A percentile compares a stretch with the other conserved stretches of the same genome.
These are phyloP conservation scores for Akanthomyces uredinophilus DNA, from an alignment of 2,329 filamentous ascomycete species.

Conservation along the genomic window DNA sequence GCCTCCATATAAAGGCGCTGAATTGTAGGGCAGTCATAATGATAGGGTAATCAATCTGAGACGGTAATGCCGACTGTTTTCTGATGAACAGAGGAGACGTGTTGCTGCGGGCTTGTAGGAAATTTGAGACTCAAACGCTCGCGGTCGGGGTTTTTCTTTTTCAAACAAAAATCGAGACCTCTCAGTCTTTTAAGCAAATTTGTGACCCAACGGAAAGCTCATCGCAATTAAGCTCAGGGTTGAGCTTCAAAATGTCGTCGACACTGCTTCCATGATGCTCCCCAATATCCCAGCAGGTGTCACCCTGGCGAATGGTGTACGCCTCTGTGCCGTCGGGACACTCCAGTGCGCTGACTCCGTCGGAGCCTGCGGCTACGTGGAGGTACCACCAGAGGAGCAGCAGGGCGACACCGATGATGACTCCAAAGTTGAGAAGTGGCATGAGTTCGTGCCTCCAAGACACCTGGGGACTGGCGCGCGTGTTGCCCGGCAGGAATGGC, in stretches of 20 bases:
- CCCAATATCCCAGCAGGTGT: conserved; percentile 51
- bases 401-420: conserved; percentile 47
- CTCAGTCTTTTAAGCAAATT: conserved; percentile 39
- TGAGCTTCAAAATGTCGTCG: conserved; percentile 41
- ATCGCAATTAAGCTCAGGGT: conserved; percentile 44
- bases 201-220: conserved; percentile 35
- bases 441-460: conserved; percentile 49
- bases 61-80: not conserved
- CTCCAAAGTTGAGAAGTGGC: conserved; percentile 54
- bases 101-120: not conserved
- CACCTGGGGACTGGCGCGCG: conserved; percentile 22
- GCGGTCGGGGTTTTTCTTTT: not conserved
- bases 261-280: conserved; percentile 37
- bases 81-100: not conserved
- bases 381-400: conserved; percentile 47
- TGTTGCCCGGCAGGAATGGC: conserved; percentile 25
- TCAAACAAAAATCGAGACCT: too few species aligned
- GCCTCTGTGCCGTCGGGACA: conserved; percentile 28
- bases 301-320: conserved; percentile 40
- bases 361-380: conserved; percentile 25
- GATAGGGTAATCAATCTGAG: not conserved
- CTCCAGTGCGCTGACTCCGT: conserved; percentile 16
- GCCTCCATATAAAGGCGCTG: too few species aligned
- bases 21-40: not conserved
- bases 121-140: not conserved